These are phyloP conservation scores for Cicer chorassanicum DNA, from an alignment of 306 rosid species.

Conservation along the genomic window DNA sequence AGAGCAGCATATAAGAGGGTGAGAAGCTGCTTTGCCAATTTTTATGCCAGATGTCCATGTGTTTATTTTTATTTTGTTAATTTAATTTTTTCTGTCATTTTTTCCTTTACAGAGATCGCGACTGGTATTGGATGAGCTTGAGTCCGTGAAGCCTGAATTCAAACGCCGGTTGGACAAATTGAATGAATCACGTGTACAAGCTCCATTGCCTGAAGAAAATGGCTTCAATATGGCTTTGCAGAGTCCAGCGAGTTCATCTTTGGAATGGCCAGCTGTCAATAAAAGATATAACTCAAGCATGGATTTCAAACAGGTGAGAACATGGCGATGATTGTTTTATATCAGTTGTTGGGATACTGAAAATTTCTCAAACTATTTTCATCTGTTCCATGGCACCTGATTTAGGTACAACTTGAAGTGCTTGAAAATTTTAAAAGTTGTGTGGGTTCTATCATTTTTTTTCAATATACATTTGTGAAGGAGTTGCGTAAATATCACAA, in stretches of 20 bases:
- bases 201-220: conserved; percentile 52
- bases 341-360: conserved; percentile 22
- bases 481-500: conserved; percentile 25
- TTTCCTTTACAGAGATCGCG: conserved; percentile 57
- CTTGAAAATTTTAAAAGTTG: conserved; percentile 33
- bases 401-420: conserved; percentile 21
- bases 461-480: conserved; percentile 24
- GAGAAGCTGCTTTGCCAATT: conserved; percentile 36
- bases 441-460: neutral
- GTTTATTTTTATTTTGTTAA: neutral
- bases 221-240: conserved; percentile 50
- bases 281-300: conserved; percentile 47
- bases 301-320: conserved; percentile 64
- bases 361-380: conserved; percentile 18
- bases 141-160: conserved; percentile 75
- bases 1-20: conserved; percentile 68
- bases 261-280: conserved; percentile 62
- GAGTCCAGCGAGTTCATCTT: conserved; percentile 49
- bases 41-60: conserved; percentile 9
- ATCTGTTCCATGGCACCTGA: conserved; percentile 8
- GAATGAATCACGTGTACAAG: conserved; percentile 51
- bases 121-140: conserved; percentile 76
- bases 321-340: neutral
- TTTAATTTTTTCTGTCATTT: conserved; percentile 34
- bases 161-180: conserved; percentile 56